Conservation (phyloP, 345 rosid genomes). For the Eucalyptus pumila region DNA sequence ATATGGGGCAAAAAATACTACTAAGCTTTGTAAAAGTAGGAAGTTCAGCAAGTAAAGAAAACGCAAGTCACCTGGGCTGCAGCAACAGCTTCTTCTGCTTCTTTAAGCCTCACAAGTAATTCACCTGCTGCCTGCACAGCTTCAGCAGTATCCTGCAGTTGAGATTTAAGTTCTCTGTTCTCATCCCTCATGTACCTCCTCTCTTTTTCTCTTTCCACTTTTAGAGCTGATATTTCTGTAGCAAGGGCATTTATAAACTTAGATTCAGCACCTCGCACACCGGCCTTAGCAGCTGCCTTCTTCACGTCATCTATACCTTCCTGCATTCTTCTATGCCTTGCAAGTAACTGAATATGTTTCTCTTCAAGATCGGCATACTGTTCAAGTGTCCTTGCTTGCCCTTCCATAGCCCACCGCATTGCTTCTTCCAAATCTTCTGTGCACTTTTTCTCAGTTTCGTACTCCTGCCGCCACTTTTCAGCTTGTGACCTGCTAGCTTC, state of each 20-base stretch:
- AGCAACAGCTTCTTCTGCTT: slow-evolving; percentile 80
- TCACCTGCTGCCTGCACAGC: slow-evolving; percentile 99
- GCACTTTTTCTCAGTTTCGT: slow-evolving; percentile 76
- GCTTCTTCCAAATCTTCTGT: slow-evolving; percentile 80
- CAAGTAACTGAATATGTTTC: slow-evolving; percentile 84
- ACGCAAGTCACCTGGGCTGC: slow-evolving; percentile 43
- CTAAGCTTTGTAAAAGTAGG: neutral
- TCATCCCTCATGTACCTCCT: slow-evolving; percentile 78
- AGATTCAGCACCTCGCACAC: slow-evolving; percentile 89
- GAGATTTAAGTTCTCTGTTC: slow-evolving; percentile 79
- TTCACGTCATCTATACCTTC: slow-evolving; percentile 92
- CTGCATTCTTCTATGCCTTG: slow-evolving; percentile 79
- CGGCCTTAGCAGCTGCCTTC: slow-evolving; percentile 89
- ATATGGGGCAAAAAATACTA: neutral
- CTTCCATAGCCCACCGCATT: slow-evolving; percentile 94
- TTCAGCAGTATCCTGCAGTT: slow-evolving; percentile 88
- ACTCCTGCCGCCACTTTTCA: slow-evolving; percentile 59
- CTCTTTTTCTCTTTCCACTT: slow-evolving; percentile 78
- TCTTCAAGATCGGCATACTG: slow-evolving; percentile 95
- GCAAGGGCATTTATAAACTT: slow-evolving; percentile 91
- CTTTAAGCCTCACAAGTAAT: slow-evolving; percentile 86
- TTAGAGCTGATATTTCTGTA: slow-evolving; percentile 81
- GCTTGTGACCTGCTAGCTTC: slow-evolving; percentile 46
- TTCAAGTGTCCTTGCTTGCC: slow-evolving; percentile 94
- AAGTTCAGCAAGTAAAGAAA: neutral